Conservation (phyloP, 2,329 filamentous ascomycete species). For the Clarireedia sp. region DNA sequence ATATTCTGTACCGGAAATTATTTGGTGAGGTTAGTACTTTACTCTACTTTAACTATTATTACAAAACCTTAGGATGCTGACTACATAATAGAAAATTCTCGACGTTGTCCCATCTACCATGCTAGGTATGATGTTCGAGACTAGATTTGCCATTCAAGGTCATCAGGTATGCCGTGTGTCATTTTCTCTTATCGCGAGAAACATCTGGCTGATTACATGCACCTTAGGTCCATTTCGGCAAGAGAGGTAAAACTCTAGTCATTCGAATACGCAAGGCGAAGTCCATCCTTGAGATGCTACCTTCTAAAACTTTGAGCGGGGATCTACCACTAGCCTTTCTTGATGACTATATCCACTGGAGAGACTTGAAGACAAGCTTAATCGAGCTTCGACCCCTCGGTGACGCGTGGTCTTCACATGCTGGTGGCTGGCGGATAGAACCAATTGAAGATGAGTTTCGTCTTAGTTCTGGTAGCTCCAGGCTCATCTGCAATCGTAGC, state of each 20-base stretch:
- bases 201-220: too few relatives aligned
- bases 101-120: constrained; percentile 27
- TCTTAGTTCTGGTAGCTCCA: too few relatives aligned
- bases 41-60: too few relatives aligned
- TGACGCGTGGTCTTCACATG: constrained; percentile 23
- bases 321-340: constrained; percentile 14
- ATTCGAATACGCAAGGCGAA: constrained; percentile 17
- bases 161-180: constrained; percentile 19
- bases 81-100: constrained; percentile 15
- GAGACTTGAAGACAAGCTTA: not conserved
- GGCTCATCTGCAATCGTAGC: too few relatives aligned
- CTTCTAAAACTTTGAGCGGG: not conserved
- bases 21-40: constrained; percentile 15
- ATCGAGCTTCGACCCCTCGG: constrained; percentile 20
- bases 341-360: constrained; percentile 15
- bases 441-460: too few relatives aligned
- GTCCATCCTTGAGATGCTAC: constrained; percentile 15
- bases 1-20: constrained; percentile 13
- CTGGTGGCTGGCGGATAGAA: too few relatives aligned
- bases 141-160: constrained; percentile 21
- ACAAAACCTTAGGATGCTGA: not conserved
- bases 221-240: constrained; percentile 29
- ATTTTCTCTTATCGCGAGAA: not conserved
- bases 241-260: constrained; percentile 25
- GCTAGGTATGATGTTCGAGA: constrained; percentile 32